Evolutionary conservation across 495 filamentous ascomycete genomes (phyloP), one percentile per base, ranked within the genome.

Genomic region (Hypoxylon subgilvum): DNA sequence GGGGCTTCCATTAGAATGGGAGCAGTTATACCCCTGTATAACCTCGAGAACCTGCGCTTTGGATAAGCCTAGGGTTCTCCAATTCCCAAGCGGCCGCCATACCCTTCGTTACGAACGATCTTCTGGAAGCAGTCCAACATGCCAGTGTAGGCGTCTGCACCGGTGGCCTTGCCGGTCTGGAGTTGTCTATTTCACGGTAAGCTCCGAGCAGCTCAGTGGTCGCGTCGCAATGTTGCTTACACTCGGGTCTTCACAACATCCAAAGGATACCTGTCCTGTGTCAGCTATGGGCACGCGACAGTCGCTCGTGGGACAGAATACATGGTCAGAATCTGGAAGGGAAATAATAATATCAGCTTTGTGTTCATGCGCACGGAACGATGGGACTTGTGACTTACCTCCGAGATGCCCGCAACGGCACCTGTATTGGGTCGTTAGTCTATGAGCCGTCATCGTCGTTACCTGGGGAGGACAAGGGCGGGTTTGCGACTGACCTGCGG

Each of bases 1-100:
- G 94, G 94, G 13, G 94, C 94, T 77, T 98, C 94, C 94, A 98
- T 97, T 59, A 97, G 78, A 62, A 98, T 97, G 16, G 94, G 94
- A 10, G 95, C 93, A 22, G 84, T 86, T 72, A 98, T 98, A 70
- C 94, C 94, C 66, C 94, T 89, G 78, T 98, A 98, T 14, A 98
- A 77, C 44, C 93, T 84, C 48, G 90, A 93, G 73, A 88, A 85
- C 22, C 91, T 95, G 52, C 42, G 60, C 46, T 34, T 40, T 38
- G 41, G 27, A 39, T 61, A 36, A 65, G 54, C 44, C 16, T 41
- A 12, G 23, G n/a, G 23, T 34, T 18, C 34, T 21, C 49, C 12
- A 32, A 9, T 10, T 21, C 6, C n/a, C 9, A 31, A 22, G 14
- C 12, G n/a, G 17, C 7, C 25, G 18, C 67, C 78, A 51, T 84